Conservation (phyloP, 768 basidiomycete genomes). For the Termitomyces sp. region DNA sequence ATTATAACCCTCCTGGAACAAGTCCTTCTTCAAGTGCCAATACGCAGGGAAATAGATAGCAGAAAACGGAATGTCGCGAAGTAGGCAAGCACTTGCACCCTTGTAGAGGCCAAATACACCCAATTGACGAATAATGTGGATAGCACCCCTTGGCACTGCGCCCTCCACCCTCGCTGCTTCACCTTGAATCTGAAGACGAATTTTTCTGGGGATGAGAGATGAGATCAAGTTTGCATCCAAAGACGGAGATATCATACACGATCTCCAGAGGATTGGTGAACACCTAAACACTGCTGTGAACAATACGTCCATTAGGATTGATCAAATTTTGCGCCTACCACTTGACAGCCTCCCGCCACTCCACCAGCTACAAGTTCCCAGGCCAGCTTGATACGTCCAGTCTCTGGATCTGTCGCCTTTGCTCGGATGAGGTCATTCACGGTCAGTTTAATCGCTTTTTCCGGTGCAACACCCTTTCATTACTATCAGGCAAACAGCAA, state of each 20-base stretch:
- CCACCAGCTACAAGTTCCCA: conserved; percentile 95
- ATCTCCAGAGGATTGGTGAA: conserved; percentile 98
- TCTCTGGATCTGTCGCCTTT: conserved; percentile 88
- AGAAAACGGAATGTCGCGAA: conserved; percentile 96
- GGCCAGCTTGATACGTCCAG: conserved; percentile 85
- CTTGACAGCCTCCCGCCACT: conserved; percentile 94
- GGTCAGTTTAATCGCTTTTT: conserved; percentile 97
- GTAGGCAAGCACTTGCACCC: conserved; percentile 88
- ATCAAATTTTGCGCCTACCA: conserved; percentile 53
- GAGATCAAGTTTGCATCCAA: conserved; percentile 5
- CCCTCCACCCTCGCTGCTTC: conserved; percentile 89
- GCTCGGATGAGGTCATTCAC: conserved; percentile 90
- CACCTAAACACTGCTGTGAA: conserved; percentile 44
- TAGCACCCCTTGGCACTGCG: conserved; percentile 75
- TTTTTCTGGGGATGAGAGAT: conserved; percentile 55
- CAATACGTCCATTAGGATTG: not conserved
- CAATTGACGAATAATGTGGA: conserved; percentile 90
- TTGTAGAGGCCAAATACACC: conserved; percentile 92
- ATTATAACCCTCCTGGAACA: conserved; percentile 95
- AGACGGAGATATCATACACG: conserved; percentile 52
- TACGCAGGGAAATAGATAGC: conserved; percentile 91
- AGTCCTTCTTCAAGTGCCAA: conserved; percentile 85
- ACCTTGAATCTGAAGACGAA: conserved; percentile 92
- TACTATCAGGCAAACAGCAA: not conserved
- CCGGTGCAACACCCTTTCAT: conserved; percentile 84